Conservation (phyloP, 1,284 basidiomycete species). For the Farysia itapuensis region DNA sequence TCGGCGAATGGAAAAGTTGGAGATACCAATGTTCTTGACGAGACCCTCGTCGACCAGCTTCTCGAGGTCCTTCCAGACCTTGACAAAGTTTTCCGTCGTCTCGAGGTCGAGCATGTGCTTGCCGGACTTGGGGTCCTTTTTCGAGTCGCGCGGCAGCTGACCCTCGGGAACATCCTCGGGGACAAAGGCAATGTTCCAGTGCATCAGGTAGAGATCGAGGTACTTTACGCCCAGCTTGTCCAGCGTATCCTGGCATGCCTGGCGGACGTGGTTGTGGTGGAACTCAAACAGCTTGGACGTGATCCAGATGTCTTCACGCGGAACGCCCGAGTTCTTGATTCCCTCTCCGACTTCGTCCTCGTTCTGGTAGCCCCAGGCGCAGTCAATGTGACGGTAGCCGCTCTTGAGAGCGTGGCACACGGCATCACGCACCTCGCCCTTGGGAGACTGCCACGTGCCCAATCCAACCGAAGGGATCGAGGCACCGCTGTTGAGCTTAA, state of each 20-base stretch:
- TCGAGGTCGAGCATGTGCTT: constrained; percentile 73
- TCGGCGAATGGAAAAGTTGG: constrained; percentile 53
- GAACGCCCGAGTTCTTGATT: constrained; percentile 71
- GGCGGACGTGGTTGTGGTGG: constrained; percentile 63
- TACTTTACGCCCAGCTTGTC: constrained; percentile 73
- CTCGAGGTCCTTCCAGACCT: constrained; percentile 47
- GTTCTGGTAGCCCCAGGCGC: constrained; percentile 64
- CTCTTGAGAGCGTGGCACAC: constrained; percentile 60
- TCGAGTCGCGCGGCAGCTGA: constrained; percentile 44
- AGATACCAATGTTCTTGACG: constrained; percentile 67
- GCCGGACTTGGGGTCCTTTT: constrained; percentile 47
- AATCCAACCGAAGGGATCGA: constrained; percentile 45
- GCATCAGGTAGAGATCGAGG: constrained; percentile 80
- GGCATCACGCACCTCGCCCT: constrained; percentile 63
- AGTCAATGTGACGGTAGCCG: constrained; percentile 52
- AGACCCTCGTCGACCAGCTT: constrained; percentile 50
- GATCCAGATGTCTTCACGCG: constrained; percentile 78
- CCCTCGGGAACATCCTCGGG: constrained; percentile 44
- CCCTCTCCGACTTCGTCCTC: constrained; percentile 84
- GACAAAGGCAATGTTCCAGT: constrained; percentile 65
- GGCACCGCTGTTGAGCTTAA: constrained; percentile 45
- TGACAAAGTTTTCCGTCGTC: constrained; percentile 40
- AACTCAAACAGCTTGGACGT: constrained; percentile 77
- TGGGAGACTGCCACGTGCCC: constrained; percentile 44
- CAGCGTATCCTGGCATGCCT: constrained; percentile 74